Percentiles rank a stretch among this genome's conserved stretches.
Evolutionary conservation across 768 basidiomycete species (phyloP).

Genomic region (Xerocomus spinulosus): DNA sequence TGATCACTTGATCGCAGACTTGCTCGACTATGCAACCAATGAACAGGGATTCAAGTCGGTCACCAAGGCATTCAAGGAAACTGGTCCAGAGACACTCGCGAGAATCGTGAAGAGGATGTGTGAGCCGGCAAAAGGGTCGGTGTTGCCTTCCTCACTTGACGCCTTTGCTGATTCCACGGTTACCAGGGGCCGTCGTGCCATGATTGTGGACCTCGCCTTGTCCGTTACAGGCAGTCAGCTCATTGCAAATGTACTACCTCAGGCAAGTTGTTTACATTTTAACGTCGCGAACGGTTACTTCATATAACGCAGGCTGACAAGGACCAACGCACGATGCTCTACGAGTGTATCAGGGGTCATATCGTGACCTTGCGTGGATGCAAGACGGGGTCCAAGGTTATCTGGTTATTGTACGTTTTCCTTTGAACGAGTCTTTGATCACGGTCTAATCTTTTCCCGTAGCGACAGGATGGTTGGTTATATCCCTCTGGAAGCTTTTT

Average conservation of each 20-base stretch:
- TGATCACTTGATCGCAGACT: conserved; percentile 70
- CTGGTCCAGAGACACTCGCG: conserved; percentile 70
- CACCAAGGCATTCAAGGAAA: conserved; percentile 82
- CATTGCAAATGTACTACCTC: conserved; percentile 76
- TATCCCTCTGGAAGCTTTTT: background rate
- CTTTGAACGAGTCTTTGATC: background rate
- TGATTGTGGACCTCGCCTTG: conserved; percentile 81
- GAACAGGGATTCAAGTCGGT: conserved; percentile 88
- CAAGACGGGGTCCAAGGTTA: conserved; percentile 88
- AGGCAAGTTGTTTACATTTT: conserved; percentile 38
- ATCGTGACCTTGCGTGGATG: conserved; percentile 88
- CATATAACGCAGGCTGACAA: conserved; percentile 61
- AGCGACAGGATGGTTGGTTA: conserved; percentile 55
- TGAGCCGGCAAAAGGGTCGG: conserved; percentile 76
- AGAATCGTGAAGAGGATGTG: conserved; percentile 78
- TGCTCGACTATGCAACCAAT: conserved; percentile 74
- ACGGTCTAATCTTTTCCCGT: conserved; percentile 4
- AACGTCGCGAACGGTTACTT: conserved; percentile 7
- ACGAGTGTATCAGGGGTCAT: conserved; percentile 82
- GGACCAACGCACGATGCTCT: conserved; percentile 75
- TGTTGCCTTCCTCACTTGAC: background rate
- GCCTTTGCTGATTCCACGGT: conserved; percentile 18
- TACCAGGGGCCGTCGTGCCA: conserved; percentile 66
- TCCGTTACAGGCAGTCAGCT: conserved; percentile 83
- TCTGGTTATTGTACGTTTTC: conserved; percentile 70